Evolutionary conservation across 352 stramenopile genomes (phyloP).

Genomic region (Globisporangium cystogenes): DNA sequence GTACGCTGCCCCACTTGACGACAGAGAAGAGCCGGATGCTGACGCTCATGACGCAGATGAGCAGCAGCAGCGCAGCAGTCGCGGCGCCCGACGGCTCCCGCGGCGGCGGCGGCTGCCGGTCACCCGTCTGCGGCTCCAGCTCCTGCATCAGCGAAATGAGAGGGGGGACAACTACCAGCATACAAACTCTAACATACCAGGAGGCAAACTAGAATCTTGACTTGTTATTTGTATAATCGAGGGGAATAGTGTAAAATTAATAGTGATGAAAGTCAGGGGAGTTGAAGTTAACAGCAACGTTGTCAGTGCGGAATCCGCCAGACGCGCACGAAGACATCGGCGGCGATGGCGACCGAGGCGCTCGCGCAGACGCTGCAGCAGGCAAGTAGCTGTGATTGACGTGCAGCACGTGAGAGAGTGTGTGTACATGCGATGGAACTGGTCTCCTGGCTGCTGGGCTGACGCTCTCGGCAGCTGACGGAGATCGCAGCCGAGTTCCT

Average conservation of each 20-base stretch:
- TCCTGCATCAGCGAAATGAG: background rate
- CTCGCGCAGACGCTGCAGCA: constrained; percentile 24
- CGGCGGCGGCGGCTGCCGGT: background rate
- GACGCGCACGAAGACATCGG: constrained; percentile 16
- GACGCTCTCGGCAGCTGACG: constrained; percentile 5
- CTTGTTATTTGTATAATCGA: background rate
- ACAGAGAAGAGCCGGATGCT: constrained; percentile 90
- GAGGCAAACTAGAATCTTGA: background rate
- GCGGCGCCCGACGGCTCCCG: constrained; percentile 20
- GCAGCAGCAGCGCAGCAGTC: constrained; percentile 47
- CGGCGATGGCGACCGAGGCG: constrained; percentile 12
- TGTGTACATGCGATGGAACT: background rate
- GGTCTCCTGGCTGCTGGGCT: background rate
- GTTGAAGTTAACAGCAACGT: constrained; percentile 15
- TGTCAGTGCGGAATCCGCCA: constrained; percentile 18
- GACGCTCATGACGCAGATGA: constrained; percentile 87
- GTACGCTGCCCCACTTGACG: constrained; percentile 84
- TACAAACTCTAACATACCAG: background rate
- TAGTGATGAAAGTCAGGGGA: background rate
- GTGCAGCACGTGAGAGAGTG: background rate
- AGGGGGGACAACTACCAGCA: background rate
- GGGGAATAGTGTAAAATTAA: background rate
- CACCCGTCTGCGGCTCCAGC: background rate
- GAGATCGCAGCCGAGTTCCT: constrained; percentile 12
- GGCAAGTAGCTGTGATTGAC: background rate